Conservation (phyloP, 345 rosid genomes). For the Luvunga scandens region DNA sequence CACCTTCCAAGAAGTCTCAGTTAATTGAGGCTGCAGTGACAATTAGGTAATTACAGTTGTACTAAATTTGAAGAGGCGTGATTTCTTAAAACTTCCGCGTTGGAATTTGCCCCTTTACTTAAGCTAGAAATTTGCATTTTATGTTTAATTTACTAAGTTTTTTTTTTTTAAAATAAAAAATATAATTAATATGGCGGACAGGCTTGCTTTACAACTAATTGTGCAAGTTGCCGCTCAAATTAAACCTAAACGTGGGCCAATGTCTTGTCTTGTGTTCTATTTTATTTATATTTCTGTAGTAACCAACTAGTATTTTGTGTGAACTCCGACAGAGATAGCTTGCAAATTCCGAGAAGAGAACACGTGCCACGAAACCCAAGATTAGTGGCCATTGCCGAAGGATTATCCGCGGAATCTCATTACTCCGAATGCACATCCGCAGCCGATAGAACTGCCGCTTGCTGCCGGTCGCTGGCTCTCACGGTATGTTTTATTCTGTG, state of each 20-base stretch:
- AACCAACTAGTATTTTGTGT: not conserved
- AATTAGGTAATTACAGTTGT: constrained; percentile 45
- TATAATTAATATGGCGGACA: not conserved
- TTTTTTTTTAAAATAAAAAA: no score
- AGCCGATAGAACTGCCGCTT: constrained; percentile 48
- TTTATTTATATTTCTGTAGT: not conserved
- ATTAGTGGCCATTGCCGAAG: constrained; percentile 21
- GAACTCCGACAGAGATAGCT: constrained; percentile 46
- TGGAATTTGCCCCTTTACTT: not conserved
- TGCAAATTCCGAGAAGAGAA: constrained; percentile 43
- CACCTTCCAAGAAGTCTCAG: constrained; percentile 55
- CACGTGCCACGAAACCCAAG: constrained; percentile 21
- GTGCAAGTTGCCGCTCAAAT: constrained; percentile 1
- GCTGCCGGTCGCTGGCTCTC: constrained; percentile 61
- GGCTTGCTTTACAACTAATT: constrained; percentile 31
- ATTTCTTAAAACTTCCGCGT: not conserved
- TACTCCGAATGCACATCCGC: constrained; percentile 42
- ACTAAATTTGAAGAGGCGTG: not conserved
- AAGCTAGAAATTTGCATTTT: not conserved
- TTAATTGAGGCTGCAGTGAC: constrained; percentile 51
- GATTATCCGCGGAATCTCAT: constrained; percentile 23
- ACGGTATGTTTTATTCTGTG: constrained; percentile 38
- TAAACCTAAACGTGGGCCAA: not conserved
- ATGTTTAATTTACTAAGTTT: not conserved
- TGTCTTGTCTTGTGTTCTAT: not conserved